These are phyloP conservation scores for Sarocladiaceae sp. DNA, from an alignment of 2,329 filamentous ascomycete species.

Conservation along the genomic window DNA sequence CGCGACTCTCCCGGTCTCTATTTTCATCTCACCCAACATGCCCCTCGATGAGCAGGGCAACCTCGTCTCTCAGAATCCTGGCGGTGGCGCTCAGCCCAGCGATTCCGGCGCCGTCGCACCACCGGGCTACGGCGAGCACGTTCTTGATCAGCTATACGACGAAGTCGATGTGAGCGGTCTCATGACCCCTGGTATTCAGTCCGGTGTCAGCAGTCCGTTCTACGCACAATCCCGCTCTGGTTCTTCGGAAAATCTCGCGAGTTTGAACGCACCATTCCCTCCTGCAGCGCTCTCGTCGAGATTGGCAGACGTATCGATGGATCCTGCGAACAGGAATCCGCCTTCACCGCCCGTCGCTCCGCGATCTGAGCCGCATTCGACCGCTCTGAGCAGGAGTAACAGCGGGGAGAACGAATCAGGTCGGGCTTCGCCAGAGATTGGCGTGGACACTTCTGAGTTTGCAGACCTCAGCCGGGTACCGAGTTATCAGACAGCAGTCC, in stretches of 20 bases:
- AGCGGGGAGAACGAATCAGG: constrained; percentile 46
- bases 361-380: constrained; percentile 37
- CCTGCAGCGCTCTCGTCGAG: constrained; percentile 55
- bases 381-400: constrained; percentile 45
- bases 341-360: constrained; percentile 35
- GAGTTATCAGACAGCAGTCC: constrained; percentile 69
- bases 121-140: constrained; percentile 87
- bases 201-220: constrained; percentile 76
- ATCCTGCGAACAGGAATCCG: constrained; percentile 37
- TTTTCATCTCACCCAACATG: constrained; percentile 94
- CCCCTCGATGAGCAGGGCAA: constrained; percentile 83
- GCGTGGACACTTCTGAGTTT: constrained; percentile 54
- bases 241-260: constrained; percentile 72
- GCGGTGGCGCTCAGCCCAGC: constrained; percentile 36
- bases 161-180: constrained; percentile 78
- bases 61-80: constrained; percentile 46
- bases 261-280: constrained; percentile 30
- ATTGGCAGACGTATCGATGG: constrained; percentile 62
- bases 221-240: constrained; percentile 64
- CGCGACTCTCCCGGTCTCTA: constrained; percentile 81
- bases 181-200: constrained; percentile 64
- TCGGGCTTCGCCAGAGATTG: constrained; percentile 51
- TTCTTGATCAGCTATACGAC: constrained; percentile 84
- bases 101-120: constrained; percentile 65
- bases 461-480: constrained; percentile 66